Evolutionary conservation across 306 rosid species (phyloP), one percentile per base, ranked within the genome.

Genomic region (Sphenostylis stenocarpa): DNA sequence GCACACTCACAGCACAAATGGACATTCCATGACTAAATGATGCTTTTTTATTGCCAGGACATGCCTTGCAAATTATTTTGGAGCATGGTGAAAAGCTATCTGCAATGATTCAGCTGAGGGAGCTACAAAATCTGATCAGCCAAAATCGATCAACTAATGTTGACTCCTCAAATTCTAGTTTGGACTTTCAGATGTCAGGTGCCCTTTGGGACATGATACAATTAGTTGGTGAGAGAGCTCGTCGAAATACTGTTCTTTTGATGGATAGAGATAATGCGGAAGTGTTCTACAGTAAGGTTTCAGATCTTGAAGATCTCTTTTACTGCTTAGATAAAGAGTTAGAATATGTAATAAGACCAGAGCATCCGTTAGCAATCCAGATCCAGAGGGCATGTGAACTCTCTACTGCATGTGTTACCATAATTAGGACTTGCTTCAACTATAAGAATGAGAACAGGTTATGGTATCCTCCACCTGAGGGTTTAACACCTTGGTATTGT

Each of bases 211-310:
- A 95, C 90, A 83, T 95, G 84, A 85, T 95, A 79, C 98, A 92
- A 81, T 78, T 89, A 74, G 96, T 95, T 76, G 98, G 98, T 78
- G 98, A 92, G 78, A 86, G 95, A 81, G 89, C 96, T 51, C 95
- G 97, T 28, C 79, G 96, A 67, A 92, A 86, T 85, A 92, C 96
- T 72, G 96, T 95, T 78, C 93, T 95, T 83, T 84, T 95, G 77
- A 95, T 92, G 98, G 98, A 95, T 77, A 92, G 98, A 81, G 98
- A 95, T 85, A 95, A 95, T 48, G 91, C 98, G 21, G 98, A 95
- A 86, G 98, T 90, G 43, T 90, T 95, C 84, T 95, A 92, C 84
- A 95, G 98, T 60, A 95, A 95, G 82, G 95, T 95, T 85, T 95
- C 98, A 61, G 93, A 90, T 70, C 96, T 94, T 77, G 96, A 92